Percentiles rank a stretch among this genome's conserved stretches.
Conservation (phyloP, 768 basidiomycete species). For the Mycena galopus region DNA sequence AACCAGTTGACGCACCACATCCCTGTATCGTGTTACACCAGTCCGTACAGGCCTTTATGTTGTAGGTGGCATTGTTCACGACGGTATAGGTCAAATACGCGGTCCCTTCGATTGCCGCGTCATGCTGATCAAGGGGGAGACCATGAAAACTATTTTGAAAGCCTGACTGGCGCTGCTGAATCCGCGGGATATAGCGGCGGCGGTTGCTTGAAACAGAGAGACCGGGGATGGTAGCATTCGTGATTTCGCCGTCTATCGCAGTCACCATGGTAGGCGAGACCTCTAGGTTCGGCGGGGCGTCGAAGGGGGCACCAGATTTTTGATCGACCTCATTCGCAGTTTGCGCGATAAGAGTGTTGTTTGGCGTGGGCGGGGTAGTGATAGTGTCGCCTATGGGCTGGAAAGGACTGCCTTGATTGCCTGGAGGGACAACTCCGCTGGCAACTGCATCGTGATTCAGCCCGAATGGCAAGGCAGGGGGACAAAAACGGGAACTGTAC, state of each 20-base stretch:
- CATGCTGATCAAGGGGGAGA: conserved; percentile 49
- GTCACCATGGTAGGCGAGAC: conserved; percentile 51
- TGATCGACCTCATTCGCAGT: conserved; percentile 34
- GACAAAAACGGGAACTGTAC: conserved; percentile 3
- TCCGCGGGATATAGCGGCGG: conserved; percentile 15
- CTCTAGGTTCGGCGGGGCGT: conserved; percentile 26
- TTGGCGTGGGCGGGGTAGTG: conserved; percentile 22
- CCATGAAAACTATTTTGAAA: conserved; percentile 53
- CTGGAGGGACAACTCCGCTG: conserved; percentile 43
- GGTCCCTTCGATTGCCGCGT: conserved; percentile 60
- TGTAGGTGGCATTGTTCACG: conserved; percentile 60
- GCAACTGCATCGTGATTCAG: conserved; percentile 30
- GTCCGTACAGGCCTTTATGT: conserved; percentile 56
- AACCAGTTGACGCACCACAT: conserved; percentile 52
- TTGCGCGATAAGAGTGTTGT: conserved; percentile 24
- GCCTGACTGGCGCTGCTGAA: conserved; percentile 39
- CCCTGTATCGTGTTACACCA: conserved; percentile 53
- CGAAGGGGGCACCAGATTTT: conserved; percentile 20
- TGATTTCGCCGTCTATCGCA: conserved; percentile 55
- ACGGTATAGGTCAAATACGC: conserved; percentile 63
- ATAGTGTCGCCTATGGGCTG: conserved; percentile 37
- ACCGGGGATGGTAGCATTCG: conserved; percentile 29
- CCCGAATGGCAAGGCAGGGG: neutral
- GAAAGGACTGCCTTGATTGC: conserved; percentile 36
- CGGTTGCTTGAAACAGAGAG: conserved; percentile 27